Conservation (phyloP, 2,329 filamentous ascomycete genomes). For the Trichoderma oligosporum region DNA sequence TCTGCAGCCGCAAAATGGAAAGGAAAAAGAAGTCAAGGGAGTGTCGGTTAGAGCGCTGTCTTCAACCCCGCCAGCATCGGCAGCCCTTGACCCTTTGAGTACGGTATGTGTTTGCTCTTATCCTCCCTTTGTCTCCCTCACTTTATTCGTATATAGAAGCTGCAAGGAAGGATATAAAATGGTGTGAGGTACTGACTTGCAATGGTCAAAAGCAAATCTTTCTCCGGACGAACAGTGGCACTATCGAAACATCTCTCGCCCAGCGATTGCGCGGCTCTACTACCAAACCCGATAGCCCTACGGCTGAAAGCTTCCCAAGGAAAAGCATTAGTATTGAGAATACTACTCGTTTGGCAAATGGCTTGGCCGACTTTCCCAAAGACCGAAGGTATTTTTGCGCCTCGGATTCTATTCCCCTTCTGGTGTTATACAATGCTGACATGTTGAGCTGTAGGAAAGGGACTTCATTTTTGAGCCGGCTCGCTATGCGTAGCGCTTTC, state of each 20-base stretch:
- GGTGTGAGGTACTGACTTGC: not conserved
- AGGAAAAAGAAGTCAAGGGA: conserved; percentile 32
- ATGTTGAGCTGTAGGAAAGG: conserved; percentile 60
- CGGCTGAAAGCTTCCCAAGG: conserved; percentile 39
- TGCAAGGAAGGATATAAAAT: not conserved
- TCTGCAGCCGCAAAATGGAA: conserved; percentile 46
- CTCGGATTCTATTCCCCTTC: no score
- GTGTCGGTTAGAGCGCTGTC: conserved; percentile 27
- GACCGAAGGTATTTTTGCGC: conserved; percentile 58
- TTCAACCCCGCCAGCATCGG: conserved; percentile 25
- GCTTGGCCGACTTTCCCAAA: conserved; percentile 45
- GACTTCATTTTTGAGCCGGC: conserved; percentile 82
- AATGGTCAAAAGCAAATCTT: conserved; percentile 37
- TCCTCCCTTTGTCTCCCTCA: not conserved
- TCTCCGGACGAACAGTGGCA: conserved; percentile 36
- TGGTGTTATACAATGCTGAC: conserved; percentile 18
- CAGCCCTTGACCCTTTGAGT: conserved; percentile 38
- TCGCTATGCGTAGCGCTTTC: conserved; percentile 67
- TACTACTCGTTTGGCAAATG: conserved; percentile 35
- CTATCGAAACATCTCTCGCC: conserved; percentile 45
- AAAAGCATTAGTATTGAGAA: conserved; percentile 43
- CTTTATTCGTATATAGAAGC: no score
- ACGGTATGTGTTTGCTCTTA: conserved; percentile 29
- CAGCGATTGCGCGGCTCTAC: conserved; percentile 51
- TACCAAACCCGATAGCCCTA: conserved; percentile 50